Base-by-base conservation (phyloP, 2,329 filamentous ascomycete species). In the Colletotrichum spaethianum region DNA sequence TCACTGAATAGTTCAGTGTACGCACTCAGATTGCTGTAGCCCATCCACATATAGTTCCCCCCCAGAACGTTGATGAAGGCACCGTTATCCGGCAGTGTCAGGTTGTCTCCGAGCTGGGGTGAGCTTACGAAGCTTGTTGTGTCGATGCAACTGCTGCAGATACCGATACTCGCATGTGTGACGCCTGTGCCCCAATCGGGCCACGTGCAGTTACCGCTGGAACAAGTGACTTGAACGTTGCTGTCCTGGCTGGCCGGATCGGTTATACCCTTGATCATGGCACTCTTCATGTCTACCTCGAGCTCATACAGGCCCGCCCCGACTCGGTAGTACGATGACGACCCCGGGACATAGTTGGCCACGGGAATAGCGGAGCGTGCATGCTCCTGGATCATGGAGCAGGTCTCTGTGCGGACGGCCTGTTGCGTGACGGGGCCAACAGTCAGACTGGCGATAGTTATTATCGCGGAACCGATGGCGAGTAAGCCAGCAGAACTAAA, bases 381-480 rank as follows among this genome's bases (percentile, higher is more conserved):
- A 12, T 44, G 16, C 1, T 57, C 40, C n/a, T 31, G 40, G 0
- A 72, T 59, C 64, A 69, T 57, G 1, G 64, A 44, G 9, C 69
- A 80, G 0, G 67, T 48, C 8, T 74, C 63, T 1, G 75, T 76
- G 46, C 74, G 74, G 57, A 81, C 72, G 14, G 79, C 74, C 53
- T 81, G 79, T 64, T 81, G 79, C 0, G 77, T 76, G 62, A 81
- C 78, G 23, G 79, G 78, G 12, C 78, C 79, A 1, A 81, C 75
- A 2, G 77, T 74, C 18, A 80, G 48, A 14, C 77, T 78, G 28
- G 78, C 46, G 36, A 80, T 75, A 2, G 77, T 79, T 1, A 79
- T 73, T 6, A 76, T 23, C 0, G 77, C 77, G 38, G 73, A 74
- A 3, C 63, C 53, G 7, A 75, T 70, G 4, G 74, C 75, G 16